Base-by-base conservation (phyloP, 2,329 filamentous ascomycete genomes). In the Aureobasidium melanogenum region DNA sequence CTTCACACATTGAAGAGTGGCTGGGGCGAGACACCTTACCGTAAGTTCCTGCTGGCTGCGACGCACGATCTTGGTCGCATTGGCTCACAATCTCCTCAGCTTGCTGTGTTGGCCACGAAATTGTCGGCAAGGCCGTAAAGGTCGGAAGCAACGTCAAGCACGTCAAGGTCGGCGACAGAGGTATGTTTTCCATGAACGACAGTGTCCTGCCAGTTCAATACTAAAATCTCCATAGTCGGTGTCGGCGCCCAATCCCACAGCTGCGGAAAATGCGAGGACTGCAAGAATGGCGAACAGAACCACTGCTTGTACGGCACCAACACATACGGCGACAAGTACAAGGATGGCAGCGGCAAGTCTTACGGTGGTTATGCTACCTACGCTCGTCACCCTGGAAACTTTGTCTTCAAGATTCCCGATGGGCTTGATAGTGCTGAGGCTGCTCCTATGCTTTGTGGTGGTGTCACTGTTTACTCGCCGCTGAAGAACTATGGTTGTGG, bases 381-480 rank as follows among this genome's bases (percentile, higher is more conserved):
- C 64, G 78, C 77, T 68, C 78, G 84, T n/a, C 79, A 78, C 0
- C 79, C 80, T 0, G 76, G 74, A 10, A 78, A 81, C 66, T 91
- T 88, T 63, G 78, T 77, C 2, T 73, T 84, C 66, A 76, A 73
- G 65, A 83, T 85, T 61, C 82, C 82, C 0, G 76, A 79, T 5
- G 69, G 63, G 0, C 62, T 85, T 24, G 68, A 73, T 2, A 78
- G 75, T 19, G 77, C 75, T 10, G 74, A 79, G 60, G 82, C 80
- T 2, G 82, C 88, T 1, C 88, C 88, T 1, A 84, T 92, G 76
- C 79, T 92, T 28, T 92, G 89, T 69, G 89, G 84, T 1, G 88
- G 89, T 2, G 79, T 92, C 55, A 93, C 89, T 0, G 81, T 86
- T 0, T 93, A 82, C 70, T 82, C 82, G 7, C 88, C 89, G 0